Evolutionary conservation across 805 yeast species (phyloP).

Genomic region (Clavispora asparagi): DNA sequence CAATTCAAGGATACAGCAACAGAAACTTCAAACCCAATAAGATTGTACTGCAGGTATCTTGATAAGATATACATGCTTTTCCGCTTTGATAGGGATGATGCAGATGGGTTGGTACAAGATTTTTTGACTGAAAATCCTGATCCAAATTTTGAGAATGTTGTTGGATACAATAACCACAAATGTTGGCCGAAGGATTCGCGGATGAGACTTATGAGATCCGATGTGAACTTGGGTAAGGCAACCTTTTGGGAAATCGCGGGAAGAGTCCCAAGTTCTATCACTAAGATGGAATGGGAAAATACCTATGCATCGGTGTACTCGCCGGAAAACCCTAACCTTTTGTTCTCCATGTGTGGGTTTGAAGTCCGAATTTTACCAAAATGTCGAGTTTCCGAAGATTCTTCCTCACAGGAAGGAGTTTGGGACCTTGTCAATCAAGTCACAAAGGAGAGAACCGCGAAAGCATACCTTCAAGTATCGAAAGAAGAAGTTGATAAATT

Average conservation of each 20-base stretch:
- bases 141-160: conserved; percentile 81
- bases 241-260: conserved; percentile 84
- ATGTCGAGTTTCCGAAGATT: conserved; percentile 48
- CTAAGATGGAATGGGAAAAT: conserved; percentile 72
- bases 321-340: conserved; percentile 79
- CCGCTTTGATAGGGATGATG: conserved; percentile 67
- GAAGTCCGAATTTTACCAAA: conserved; percentile 87
- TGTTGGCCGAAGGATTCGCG: conserved; percentile 95
- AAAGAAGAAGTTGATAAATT: conserved; percentile 75
- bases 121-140: conserved; percentile 83
- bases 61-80: conserved; percentile 79
- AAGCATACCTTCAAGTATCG: conserved; percentile 80
- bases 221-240: conserved; percentile 89
- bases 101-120: conserved; percentile 70
- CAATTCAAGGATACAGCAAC: conserved; percentile 57
- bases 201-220: conserved; percentile 86
- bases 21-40: conserved; percentile 69
- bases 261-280: conserved; percentile 71
- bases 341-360: conserved; percentile 92
- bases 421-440: conserved; percentile 78
- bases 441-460: conserved; percentile 83
- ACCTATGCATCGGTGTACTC: conserved; percentile 86
- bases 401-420: conserved; percentile 68
- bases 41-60: conserved; percentile 75
- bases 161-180: conserved; percentile 80